Evolutionary conservation across 2,329 filamentous ascomycete genomes (phyloP).

Genomic region (Aspergillus clavatus): DNA sequence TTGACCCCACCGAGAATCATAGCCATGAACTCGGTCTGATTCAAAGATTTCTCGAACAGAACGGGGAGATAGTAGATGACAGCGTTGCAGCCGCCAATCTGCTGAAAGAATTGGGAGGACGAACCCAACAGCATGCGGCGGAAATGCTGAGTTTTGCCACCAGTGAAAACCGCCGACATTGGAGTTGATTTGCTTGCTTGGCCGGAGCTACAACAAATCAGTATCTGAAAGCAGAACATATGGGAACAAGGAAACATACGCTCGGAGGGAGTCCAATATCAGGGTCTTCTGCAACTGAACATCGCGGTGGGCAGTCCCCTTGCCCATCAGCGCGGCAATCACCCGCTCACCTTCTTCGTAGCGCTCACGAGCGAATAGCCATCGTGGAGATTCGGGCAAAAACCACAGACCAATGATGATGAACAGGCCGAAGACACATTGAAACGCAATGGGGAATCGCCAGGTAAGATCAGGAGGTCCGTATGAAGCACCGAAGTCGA

Average conservation of each 20-base stretch:
- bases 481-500: slow-evolving; percentile 45
- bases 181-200: slow-evolving; percentile 46
- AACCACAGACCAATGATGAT: slow-evolving; percentile 41
- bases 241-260: slow-evolving; percentile 37
- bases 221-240: slow-evolving; percentile 51
- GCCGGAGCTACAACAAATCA: no score
- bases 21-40: slow-evolving; percentile 39
- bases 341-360: slow-evolving; percentile 48
- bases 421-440: slow-evolving; percentile 47
- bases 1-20: slow-evolving; percentile 51
- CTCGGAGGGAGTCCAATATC: slow-evolving; percentile 62
- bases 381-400: slow-evolving; percentile 45
- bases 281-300: slow-evolving; percentile 59
- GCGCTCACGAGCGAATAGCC: slow-evolving; percentile 43
- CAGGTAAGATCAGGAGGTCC: slow-evolving; percentile 37
- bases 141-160: slow-evolving; percentile 38
- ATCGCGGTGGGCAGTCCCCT: slow-evolving; percentile 50
- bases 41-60: slow-evolving; percentile 45
- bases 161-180: slow-evolving; percentile 35
- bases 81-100: slow-evolving; percentile 48
- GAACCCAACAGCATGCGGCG: slow-evolving; percentile 39
- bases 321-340: slow-evolving; percentile 47
- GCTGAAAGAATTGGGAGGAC: slow-evolving; percentile 43
- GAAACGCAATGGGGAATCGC: slow-evolving; percentile 53
- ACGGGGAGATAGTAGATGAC: slow-evolving; percentile 49